A percentile compares a stretch with the other conserved stretches of the same genome.
Evolutionary conservation across 2,329 filamentous ascomycete genomes (phyloP).

Genomic region (Botrytis sinoallii): DNA sequence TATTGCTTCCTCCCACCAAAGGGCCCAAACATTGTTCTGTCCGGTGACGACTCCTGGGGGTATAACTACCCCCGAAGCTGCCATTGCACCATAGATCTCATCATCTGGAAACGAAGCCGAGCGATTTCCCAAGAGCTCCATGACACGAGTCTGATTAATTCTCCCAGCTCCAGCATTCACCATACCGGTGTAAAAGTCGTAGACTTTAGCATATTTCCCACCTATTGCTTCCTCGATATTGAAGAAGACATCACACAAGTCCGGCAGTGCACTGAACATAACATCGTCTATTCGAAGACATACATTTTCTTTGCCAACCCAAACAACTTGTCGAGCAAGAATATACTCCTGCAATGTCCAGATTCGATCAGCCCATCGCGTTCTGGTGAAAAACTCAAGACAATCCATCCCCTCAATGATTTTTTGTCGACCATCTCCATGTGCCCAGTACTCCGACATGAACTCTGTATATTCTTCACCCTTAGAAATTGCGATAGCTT

Average conservation of each 20-base stretch:
- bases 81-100: slow-evolving; percentile 17
- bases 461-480: neutral
- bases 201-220: slow-evolving; percentile 9
- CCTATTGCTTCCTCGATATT: neutral
- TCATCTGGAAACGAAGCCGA: slow-evolving; percentile 15
- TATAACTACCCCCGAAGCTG: slow-evolving; percentile 15
- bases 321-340: slow-evolving; percentile 10
- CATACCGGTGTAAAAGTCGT: slow-evolving; percentile 14
- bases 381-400: slow-evolving; percentile 13
- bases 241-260: slow-evolving; percentile 6
- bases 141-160: slow-evolving; percentile 14
- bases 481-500: slow-evolving; percentile 3
- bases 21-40: slow-evolving; percentile 8
- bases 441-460: neutral
- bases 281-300: neutral
- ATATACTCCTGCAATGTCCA: slow-evolving; percentile 21
- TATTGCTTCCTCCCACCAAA: slow-evolving; percentile 17
- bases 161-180: slow-evolving; percentile 1
- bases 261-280: slow-evolving; percentile 1
- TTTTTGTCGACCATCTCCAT: slow-evolving; percentile 8
- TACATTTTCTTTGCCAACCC: slow-evolving; percentile 1
- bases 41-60: neutral
- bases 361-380: slow-evolving; percentile 16
- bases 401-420: slow-evolving; percentile 18
- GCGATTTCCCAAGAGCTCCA: slow-evolving; percentile 18